Evolutionary conservation across 2,329 filamentous ascomycete genomes (phyloP).

Genomic region (Nannizziopsis barbatae): DNA sequence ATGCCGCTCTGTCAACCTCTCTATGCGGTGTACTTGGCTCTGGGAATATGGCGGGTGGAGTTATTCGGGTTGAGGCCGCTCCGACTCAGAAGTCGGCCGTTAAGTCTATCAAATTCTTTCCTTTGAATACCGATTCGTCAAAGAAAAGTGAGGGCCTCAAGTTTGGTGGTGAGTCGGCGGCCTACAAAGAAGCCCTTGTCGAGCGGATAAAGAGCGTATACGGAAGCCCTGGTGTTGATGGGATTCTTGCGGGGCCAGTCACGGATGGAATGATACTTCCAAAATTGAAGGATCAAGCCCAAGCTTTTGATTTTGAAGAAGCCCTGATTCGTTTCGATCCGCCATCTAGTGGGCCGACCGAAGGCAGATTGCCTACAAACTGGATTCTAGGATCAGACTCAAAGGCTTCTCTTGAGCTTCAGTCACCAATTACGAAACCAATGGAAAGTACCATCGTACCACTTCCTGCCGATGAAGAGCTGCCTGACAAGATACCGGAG

Average conservation of each 20-base stretch:
- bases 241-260: conserved; percentile 68
- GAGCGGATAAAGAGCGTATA: conserved; percentile 64
- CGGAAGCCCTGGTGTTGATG: conserved; percentile 45
- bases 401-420: conserved; percentile 63
- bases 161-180: conserved; percentile 78
- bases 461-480: conserved; percentile 43
- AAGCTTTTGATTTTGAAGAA: conserved; percentile 61
- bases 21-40: conserved; percentile 65
- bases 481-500: conserved; percentile 44
- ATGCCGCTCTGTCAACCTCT: conserved; percentile 64
- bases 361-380: conserved; percentile 27
- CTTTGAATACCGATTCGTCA: conserved; percentile 52
- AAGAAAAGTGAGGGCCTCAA: conserved; percentile 57
- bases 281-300: conserved; percentile 45
- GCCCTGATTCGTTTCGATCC: conserved; percentile 72
- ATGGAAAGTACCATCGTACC: conserved; percentile 35
- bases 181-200: conserved; percentile 63
- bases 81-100: conserved; percentile 54
- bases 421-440: conserved; percentile 59
- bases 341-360: conserved; percentile 29
- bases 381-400: conserved; percentile 75
- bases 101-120: conserved; percentile 64
- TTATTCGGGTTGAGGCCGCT: conserved; percentile 78
- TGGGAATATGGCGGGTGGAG: conserved; percentile 65
- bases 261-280: conserved; percentile 78